Evolutionary conservation across 2,329 filamentous ascomycete species (phyloP), one percentile per base, ranked within the genome.

Genomic region (Epichloe coenophiala): DNA sequence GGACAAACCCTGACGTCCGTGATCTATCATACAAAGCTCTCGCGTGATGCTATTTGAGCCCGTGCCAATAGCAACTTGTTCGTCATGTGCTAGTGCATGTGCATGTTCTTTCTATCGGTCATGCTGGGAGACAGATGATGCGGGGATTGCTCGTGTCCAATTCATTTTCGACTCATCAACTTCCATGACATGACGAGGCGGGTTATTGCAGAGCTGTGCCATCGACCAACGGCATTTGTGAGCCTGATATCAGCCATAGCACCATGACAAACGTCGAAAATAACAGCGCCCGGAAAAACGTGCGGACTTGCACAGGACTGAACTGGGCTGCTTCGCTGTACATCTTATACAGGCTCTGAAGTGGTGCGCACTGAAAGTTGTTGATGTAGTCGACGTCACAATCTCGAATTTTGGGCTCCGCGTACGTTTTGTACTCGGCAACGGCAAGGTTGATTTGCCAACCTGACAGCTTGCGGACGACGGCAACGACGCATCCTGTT

Each of bases 401-500:
- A 11, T 81, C 77, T 41, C 80, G 76, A 15, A 73, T 64, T 63
- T 84, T 84, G 19, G 76, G 76, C 36, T 71, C 68, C 1, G 80
- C 80, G 57, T 82, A 90, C 1, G 71, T 69, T 55, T 74, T 71
- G 69, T 95, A 95, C 65, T 96, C 90, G 47, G 79, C 73, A 37
- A 93, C 65, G 37, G 86, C 78, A 15, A 71, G 69, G 1, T 75
- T 64, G 1, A 80, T 64, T 17, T 80, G 70, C 81, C 86, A 87
- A 13, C 84, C 80, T 13, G 80, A 77, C 12, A 86, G 68, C 63
- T 86, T 87, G 55, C 89, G 82, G 55, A 94, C 76, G 51, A 86
- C 82, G 17, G 81, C 90, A 46, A 90, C 77, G n/a, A 93, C 84
- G 61, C 89, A 95, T 21, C 90, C 90, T 17, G 90, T 95, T 52